Evolutionary conservation across 768 basidiomycete species (phyloP), one percentile per base, ranked within the genome.

Genomic region (Russula foetens): DNA sequence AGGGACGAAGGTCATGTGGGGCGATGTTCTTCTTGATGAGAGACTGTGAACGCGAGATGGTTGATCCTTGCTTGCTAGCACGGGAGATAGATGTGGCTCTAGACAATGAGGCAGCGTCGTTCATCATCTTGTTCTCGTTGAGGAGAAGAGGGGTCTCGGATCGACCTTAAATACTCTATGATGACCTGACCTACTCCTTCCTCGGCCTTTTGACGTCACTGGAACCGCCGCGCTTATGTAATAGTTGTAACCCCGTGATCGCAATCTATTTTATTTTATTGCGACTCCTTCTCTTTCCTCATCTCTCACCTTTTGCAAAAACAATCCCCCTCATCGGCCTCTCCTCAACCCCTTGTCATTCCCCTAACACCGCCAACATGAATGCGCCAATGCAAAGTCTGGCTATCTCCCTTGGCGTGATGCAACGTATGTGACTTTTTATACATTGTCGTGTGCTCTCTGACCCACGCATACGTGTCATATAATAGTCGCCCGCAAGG

Each of bases 11-110:
- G 75, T 96, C 94, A 66, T 92, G 85, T 0, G 90, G 85, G 3
- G 90, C 86, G 62, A 92, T 87, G 72, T 91, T 95, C 77, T 92
- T 95, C 81, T 92, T 92, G 79, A 98, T 92, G 69, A 98, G 84
- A 3, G 86, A 88, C 73, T 92, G 89, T 59, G 81, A 84, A 50
- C 90, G 79, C 11, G 90, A 92, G 46, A 87, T 71, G 7, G 91
- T 84, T 4, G 90, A 92, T 53, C 82, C 83, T 44, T 80, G 81
- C 60, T 75, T 82, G 69, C 78, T 81, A 0, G 80, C 79, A 29
- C 88, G 79, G 2, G 89, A 90, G 35, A 86, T 71, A 15, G 88
- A 89, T 3, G 86, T 86, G 12, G 88, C 84, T 50, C 88, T 78
- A 17, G 90, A 91, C 21, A 83, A 65, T 7, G 82, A 79, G 41